Base-by-base conservation (phyloP, 1,284 basidiomycete species). In the Austroboletus rostrupii region DNA sequence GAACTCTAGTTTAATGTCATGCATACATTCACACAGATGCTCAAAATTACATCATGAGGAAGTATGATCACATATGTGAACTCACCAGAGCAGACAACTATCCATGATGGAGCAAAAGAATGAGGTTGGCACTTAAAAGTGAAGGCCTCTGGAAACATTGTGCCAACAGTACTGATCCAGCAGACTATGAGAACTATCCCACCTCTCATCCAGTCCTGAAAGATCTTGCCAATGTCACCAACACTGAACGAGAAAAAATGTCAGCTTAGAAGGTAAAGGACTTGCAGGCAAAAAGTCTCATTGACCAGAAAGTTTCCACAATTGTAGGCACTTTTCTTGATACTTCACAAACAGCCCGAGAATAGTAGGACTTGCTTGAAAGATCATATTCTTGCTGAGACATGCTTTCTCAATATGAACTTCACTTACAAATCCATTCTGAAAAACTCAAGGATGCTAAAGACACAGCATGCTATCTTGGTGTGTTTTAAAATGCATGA, bases 1-100 rank as follows among this genome's bases (percentile, higher is more conserved):
- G 29, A 31, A 31, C 29, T 31, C 29, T 31, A 8, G 29, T 31
- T 31, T 13, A 13, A 31, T 13, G 29, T n/a, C n/a, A n/a, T n/a
- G n/a, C n/a, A n/a, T n/a, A n/a, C n/a, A n/a, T n/a, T 31, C 29
- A 31, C 29, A 13, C 8, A 31, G 13, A 31, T 31, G 29, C 29
- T 31, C 29, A 31, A 8, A 31, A 13, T 8, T 37, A 14, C 8
- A 41, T 9, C 13, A 46, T 40, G 37, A 37, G 37, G 8, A 50
- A 53, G 31, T 50, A 46, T 3, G 9, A 50, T 10, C 44, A 53
- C 13, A 50, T 50, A 11, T 39, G 35, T 2, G 16, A 50, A 9
- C 11, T 53, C 3, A 43, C n/a, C 0, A 39, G 36, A 1, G 33
- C 35, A 0, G 40, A 53, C 1, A 50, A 50, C 10, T 53, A 50